These are phyloP conservation scores for Phaffia australis DNA, from an alignment of 768 basidiomycete species.

Conservation along the genomic window DNA sequence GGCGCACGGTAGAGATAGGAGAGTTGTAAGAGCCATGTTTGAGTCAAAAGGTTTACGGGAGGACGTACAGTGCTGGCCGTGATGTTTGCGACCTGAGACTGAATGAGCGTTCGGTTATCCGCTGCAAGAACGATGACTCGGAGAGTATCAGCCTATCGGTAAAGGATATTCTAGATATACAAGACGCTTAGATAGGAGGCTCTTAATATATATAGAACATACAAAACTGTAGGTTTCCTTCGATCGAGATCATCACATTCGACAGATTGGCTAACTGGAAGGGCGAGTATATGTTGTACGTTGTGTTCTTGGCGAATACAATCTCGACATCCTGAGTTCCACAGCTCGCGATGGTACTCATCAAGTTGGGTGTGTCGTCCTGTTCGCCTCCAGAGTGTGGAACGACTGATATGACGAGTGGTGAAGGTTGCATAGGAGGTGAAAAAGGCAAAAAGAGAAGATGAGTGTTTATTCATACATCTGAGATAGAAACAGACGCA, in stretches of 20 bases:
- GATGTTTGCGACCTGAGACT: constrained; percentile 7
- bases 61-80: background rate
- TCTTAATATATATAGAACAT: too few species aligned
- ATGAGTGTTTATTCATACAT: too few species aligned
- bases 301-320: background rate
- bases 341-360: background rate
- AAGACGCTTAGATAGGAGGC: too few species aligned
- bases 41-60: background rate
- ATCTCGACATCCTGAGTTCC: background rate
- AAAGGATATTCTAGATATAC: too few species aligned
- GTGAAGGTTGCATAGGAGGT: too few species aligned
- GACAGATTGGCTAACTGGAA: constrained; percentile 8
- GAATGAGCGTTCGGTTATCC: background rate
- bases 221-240: constrained; percentile 8
- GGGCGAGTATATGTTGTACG: constrained; percentile 6
- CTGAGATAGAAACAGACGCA: too few species aligned
- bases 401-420: background rate
- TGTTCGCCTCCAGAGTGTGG: background rate
- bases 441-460: too few species aligned
- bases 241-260: background rate
- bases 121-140: too few species aligned
- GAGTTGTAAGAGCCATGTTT: background rate
- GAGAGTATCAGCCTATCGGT: too few species aligned
- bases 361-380: constrained; percentile 10
- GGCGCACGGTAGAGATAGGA: background rate